Conservation (phyloP, 1,139 yeast species). For the Yamadazyma sp. region DNA sequence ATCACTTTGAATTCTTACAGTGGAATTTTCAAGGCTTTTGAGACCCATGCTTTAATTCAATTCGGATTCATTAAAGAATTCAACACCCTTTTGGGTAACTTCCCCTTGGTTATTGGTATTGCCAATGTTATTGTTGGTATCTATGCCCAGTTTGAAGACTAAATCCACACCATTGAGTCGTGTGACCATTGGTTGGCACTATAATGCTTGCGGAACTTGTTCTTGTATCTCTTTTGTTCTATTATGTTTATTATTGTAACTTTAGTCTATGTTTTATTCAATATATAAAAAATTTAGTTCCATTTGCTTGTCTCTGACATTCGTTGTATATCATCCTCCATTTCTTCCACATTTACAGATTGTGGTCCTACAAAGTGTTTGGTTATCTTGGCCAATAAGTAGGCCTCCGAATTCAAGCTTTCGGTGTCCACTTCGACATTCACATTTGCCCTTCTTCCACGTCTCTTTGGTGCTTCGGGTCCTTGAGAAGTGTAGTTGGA, state of each 20-base stretch:
- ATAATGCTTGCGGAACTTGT: conserved; percentile 1
- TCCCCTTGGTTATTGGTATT: conserved; percentile 48
- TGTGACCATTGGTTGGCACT: no score
- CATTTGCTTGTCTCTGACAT: conserved; percentile 41
- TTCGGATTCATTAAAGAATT: conserved; percentile 39
- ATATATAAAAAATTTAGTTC: conserved; percentile 22
- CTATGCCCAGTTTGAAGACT: conserved; percentile 51
- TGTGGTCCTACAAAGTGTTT: conserved; percentile 47
- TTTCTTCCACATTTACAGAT: conserved; percentile 35
- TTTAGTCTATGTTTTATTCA: conserved; percentile 14
- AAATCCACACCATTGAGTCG: no score
- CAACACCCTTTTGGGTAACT: conserved; percentile 41
- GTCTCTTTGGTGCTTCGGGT: conserved; percentile 18
- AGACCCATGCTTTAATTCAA: conserved; percentile 36
- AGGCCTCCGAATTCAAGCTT: conserved; percentile 34
- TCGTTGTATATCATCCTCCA: conserved; percentile 33
- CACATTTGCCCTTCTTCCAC: conserved; percentile 22
- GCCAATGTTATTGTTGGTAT: conserved; percentile 51
- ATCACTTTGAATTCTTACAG: conserved; percentile 25
- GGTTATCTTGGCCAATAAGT: conserved; percentile 43
- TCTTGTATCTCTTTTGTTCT: conserved; percentile 11
- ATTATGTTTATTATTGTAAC: conserved; percentile 18
- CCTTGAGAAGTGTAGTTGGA: conserved; percentile 24
- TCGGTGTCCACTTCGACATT: conserved; percentile 20
- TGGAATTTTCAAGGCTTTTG: conserved; percentile 37